A percentile compares a stretch with the other conserved stretches of the same genome.
phyloP scores from a whole-genome alignment of 805 yeast genomes.

The Pichia rugopelliculosa region DNA sequence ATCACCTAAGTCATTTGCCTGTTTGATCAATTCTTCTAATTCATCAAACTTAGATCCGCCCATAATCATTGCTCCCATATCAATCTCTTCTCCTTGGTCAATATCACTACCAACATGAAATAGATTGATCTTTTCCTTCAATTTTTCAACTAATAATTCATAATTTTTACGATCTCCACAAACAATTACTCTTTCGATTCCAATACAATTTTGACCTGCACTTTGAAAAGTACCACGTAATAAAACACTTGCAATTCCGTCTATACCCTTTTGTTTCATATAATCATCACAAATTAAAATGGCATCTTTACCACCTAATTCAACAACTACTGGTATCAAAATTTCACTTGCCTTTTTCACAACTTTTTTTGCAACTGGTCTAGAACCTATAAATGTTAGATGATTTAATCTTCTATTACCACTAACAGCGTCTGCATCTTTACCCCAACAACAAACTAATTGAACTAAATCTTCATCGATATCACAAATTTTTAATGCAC shows the following conservation, averaged over 20 bases:
- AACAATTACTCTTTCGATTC: slow-evolving; percentile 89
- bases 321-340: slow-evolving; percentile 93
- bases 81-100: slow-evolving; percentile 84
- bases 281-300: slow-evolving; percentile 80
- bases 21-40: slow-evolving; percentile 58
- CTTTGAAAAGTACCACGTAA: slow-evolving; percentile 96
- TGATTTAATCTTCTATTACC: slow-evolving; percentile 78
- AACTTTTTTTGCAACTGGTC: slow-evolving; percentile 87
- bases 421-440: slow-evolving; percentile 82
- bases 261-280: slow-evolving; percentile 37
- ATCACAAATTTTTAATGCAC: slow-evolving; percentile 67
- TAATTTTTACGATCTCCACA: slow-evolving; percentile 54
- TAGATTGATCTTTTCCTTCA: slow-evolving; percentile 49
- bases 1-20: slow-evolving; percentile 66
- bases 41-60: slow-evolving; percentile 58
- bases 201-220: slow-evolving; percentile 97
- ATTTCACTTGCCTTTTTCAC: slow-evolving; percentile 74
- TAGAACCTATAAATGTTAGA: slow-evolving; percentile 93
- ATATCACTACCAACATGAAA: slow-evolving; percentile 85
- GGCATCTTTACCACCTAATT: slow-evolving; percentile 95
- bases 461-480: slow-evolving; percentile 80
- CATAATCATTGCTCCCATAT: slow-evolving; percentile 93
- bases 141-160: slow-evolving; percentile 48
- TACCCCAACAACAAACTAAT: slow-evolving; percentile 73
- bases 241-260: slow-evolving; percentile 63